Evolutionary conservation across 1,139 yeast species (phyloP).

Genomic region (Diutina ranongensis): DNA sequence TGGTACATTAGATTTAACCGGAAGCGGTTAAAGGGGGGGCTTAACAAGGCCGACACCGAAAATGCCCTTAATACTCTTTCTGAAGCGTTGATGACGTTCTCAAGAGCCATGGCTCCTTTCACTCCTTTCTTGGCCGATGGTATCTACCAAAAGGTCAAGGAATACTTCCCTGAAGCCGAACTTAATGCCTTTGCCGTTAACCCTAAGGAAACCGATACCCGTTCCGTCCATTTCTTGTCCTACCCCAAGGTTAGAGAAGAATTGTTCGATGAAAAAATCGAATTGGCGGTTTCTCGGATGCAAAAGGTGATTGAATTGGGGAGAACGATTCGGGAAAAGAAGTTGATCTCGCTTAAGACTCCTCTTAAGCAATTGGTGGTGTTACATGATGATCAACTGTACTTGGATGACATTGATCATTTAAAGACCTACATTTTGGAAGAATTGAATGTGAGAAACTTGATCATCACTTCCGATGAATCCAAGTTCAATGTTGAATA

Average conservation of each 20-base stretch:
- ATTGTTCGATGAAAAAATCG: slow-evolving; percentile 67
- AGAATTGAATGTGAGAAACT: slow-evolving; percentile 85
- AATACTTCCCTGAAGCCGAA: slow-evolving; percentile 44
- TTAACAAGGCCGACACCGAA: slow-evolving; percentile 71
- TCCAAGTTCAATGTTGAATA: slow-evolving; percentile 84
- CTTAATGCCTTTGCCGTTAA: slow-evolving; percentile 33
- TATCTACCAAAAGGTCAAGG: slow-evolving; percentile 68
- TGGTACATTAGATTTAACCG: slow-evolving; percentile 99
- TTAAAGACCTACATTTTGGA: slow-evolving; percentile 73
- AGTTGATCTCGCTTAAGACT: slow-evolving; percentile 83
- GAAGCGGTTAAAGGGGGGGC: slow-evolving; percentile 93
- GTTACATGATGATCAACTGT: slow-evolving; percentile 65
- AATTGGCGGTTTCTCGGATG: slow-evolving; percentile 86
- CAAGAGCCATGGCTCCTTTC: slow-evolving; percentile 97
- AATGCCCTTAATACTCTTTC: slow-evolving; percentile 83
- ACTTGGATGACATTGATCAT: slow-evolving; percentile 68
- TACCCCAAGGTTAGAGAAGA: slow-evolving; percentile 84
- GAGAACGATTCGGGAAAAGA: slow-evolving; percentile 93
- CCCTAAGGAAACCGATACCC: slow-evolving; percentile 35
- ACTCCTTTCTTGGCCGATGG: slow-evolving; percentile 92
- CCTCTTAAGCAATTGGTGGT: slow-evolving; percentile 86
- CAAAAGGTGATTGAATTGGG: slow-evolving; percentile 95
- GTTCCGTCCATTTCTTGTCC: slow-evolving; percentile 86
- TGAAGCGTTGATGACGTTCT: slow-evolving; percentile 80
- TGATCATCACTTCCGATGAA: slow-evolving; percentile 85